These are phyloP conservation scores for Ascocoryne sarcoides DNA, from an alignment of 2,329 filamentous ascomycete species.

Conservation along the genomic window DNA sequence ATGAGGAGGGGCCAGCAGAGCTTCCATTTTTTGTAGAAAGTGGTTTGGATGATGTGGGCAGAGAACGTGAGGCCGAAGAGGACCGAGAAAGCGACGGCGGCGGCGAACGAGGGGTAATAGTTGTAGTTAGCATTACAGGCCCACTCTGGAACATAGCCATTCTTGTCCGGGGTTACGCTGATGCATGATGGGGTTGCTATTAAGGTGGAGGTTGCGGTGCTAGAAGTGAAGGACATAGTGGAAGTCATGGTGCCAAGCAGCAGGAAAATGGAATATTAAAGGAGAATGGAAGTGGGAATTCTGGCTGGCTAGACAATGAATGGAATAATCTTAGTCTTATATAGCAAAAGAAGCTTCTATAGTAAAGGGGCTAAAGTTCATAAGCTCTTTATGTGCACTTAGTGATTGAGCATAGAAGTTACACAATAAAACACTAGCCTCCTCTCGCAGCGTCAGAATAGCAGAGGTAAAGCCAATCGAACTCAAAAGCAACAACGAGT, in stretches of 20 bases:
- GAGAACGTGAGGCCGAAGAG: slow-evolving; percentile 29
- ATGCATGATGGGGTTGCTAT: slow-evolving; percentile 17
- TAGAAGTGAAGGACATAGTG: slow-evolving; percentile 5
- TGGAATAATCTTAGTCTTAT: too few species aligned
- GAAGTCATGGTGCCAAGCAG: slow-evolving; percentile 14
- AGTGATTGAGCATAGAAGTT: too few species aligned
- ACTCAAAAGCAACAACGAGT: too few species aligned
- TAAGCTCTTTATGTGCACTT: too few species aligned
- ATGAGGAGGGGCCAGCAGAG: slow-evolving; percentile 38
- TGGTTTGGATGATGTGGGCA: slow-evolving; percentile 30
- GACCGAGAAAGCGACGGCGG: slow-evolving; percentile 29
- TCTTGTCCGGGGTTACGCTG: slow-evolving; percentile 28
- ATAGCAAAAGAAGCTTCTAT: too few species aligned
- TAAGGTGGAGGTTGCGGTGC: slow-evolving; percentile 10
- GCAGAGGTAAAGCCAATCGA: too few species aligned
- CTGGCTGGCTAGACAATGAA: too few species aligned
- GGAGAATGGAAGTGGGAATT: not conserved
- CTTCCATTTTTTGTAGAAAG: slow-evolving; percentile 29
- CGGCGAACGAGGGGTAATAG: slow-evolving; percentile 32
- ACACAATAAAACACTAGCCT: too few species aligned
- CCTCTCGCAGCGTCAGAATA: too few species aligned
- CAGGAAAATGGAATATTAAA: too few species aligned
- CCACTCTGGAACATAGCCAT: slow-evolving; percentile 31
- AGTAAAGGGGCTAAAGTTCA: too few species aligned
- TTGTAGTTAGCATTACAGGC: slow-evolving; percentile 30